Evolutionary conservation across 495 filamentous ascomycete species (phyloP), one percentile per base, ranked within the genome.

Genomic region (Trichoderma erinaceum): DNA sequence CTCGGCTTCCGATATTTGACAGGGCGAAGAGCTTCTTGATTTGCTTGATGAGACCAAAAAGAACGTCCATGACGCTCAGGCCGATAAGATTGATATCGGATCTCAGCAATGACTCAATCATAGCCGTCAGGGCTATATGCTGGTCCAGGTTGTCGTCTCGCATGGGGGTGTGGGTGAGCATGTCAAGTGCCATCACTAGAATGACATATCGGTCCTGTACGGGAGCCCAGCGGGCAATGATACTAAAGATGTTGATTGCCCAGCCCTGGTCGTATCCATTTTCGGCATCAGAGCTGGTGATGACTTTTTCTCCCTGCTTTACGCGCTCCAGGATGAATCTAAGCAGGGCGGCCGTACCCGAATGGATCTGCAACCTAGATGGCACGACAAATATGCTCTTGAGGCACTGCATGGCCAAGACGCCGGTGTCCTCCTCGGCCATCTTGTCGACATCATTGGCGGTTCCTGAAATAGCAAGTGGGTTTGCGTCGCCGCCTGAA

Each of bases 11-110:
- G 3, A 70, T 73, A n/a, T 78, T 82, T 38, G 83, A 85, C 38
- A 89, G 76, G 67, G 92, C 89, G 4, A 96, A 82, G 18, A 94
- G 77, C 65, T 85, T 82, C 67, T 92, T 85, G 70, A 91, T 89
- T 68, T 95, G 92, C 52, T 89, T 87, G 66, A 96, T 83, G 7
- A 97, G 82, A 23, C 91, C 90, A 25, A 94, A 79, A 23, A 97
- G 80, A 8, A 97, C 86, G 74, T 97, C 93, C 84, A 97, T 97
- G 27, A 97, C 89, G 72, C 92, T 96, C 50, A 97, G 81, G 1
- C 93, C 93, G 68, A 97, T 96, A 76, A 97, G 85, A 75, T 96
- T 97, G 71, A 96, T 88, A 38, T 92, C 86, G 0, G 93, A 97
- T 67, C 88, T 87, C 50, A 97, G 78, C n/a, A 97, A 81, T 67